Base-by-base conservation (phyloP, 805 yeast species). In the Wickerhamomyces chambardii region DNA sequence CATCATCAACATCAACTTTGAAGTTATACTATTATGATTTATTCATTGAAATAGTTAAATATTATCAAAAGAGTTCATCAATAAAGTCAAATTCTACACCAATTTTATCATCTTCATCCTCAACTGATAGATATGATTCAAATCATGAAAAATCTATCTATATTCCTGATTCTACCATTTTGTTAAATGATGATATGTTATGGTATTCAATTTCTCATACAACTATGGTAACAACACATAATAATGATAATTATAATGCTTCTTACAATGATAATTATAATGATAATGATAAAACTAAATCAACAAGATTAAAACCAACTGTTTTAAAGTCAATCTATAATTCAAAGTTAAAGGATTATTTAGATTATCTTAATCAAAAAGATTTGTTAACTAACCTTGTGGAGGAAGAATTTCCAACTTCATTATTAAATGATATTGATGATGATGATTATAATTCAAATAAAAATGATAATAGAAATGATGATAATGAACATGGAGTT, bases 1-100 rank as follows among this genome's bases (percentile, higher is more conserved):
- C 24, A 8, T 10, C 24, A 8, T 21, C 10, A 21, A 7, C 10
- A 21, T 21, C 24, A n/a, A n/a, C n/a, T 21, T 15, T 11, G 11
- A 48, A 46, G 36, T 21, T 63, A 2, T 54, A 52, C 33, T 51
- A 58, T 27, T 64, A 66, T 42, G 72, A 68, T 41, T 36, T 66
- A 21, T 65, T 63, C 39, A 59, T 62, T 28, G 46, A 47, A 18
- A 43, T 63, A 8, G 42, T 63, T 17, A 58, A 51, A 35, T 44
- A 33, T 31, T 45, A 32, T 28, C 40, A 42, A 29, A 31, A 12
- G 2, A 12, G n/a, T 4, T n/a, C 6, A n/a, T n/a, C n/a, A n/a
- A n/a, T n/a, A n/a, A n/a, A n/a, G n/a, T n/a, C n/a, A n/a, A n/a
- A n/a, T n/a, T n/a, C n/a, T n/a, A n/a, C n/a, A 11, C 14, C 7